Evolutionary conservation across 148 eudicot species (phyloP), one percentile per base, ranked within the genome.

Genomic region (Linanthus parryae): DNA sequence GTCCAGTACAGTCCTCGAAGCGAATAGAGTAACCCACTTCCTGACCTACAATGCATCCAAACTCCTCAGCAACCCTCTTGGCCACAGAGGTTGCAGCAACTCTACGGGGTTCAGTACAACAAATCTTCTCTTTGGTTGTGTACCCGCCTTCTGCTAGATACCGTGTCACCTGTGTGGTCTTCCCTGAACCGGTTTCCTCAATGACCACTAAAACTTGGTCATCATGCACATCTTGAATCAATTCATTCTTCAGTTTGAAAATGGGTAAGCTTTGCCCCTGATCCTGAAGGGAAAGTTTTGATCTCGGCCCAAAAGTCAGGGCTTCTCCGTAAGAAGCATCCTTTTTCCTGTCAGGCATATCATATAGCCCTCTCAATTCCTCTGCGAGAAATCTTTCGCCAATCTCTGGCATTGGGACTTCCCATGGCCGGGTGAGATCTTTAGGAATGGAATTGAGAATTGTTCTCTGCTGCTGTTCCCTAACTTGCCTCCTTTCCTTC

Each of bases 41-140:
- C 71, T 89, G 90, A 21, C 94, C 97, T 45, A 88, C 62, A 16
- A 94, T 84, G 65, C 97, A 88, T 11, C 97, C 97, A 49, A 84
- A 84, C 65, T 88, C 97, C 63, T 88, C 90, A 20, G 97, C 90
- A 62, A 84, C 97, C 57, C 97, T 79, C 75, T 84, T 82, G 30
- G 97, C 97, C 54, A 88, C 97, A 2, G 97, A 88, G 82, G 68
- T 84, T 12, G 97, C 94, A 68, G 94, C 97, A 62, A 88, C 97
- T 57, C 97, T 81, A 58, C 94, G 89, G 20, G 97, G 97, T 68
- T 88, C 94, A 29, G 97, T 88, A 27, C 97, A 88, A 13, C 94
- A 94, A 52, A 88, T 88, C 49, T 82, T 88, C 25, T 94, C 97
- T 51, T 33, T 79, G 44, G 86, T 77, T 8, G 94, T 88, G 64